Evolutionary conservation across 2,329 filamentous ascomycete species (phyloP).

Genomic region (Aspergillus aculeatinus): DNA sequence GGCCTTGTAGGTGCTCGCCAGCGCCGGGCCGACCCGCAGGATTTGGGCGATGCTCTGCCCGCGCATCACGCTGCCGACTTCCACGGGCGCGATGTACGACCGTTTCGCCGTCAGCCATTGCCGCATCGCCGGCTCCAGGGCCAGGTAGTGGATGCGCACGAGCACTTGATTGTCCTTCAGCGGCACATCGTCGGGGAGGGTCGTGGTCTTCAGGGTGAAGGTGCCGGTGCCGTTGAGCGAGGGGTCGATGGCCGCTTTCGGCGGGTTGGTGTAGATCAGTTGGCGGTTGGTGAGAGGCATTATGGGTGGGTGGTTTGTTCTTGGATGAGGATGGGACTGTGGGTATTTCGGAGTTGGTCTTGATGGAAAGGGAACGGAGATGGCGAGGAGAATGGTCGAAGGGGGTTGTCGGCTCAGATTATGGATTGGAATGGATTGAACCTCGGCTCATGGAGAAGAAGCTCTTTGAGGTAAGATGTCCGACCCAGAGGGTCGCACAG

Average conservation of each 20-base stretch:
- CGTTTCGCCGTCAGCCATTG: constrained; percentile 63
- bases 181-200: constrained; percentile 30
- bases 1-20: constrained; percentile 27
- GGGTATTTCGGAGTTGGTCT: background rate
- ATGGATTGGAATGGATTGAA: background rate
- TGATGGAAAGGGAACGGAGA: background rate
- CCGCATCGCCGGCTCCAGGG: constrained; percentile 74
- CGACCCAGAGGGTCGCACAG: background rate
- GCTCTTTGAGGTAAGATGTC: background rate
- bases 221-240: constrained; percentile 33
- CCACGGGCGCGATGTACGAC: constrained; percentile 68
- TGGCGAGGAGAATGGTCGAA: background rate
- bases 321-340: background rate
- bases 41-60: constrained; percentile 61
- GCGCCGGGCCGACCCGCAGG: constrained; percentile 52
- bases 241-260: constrained; percentile 37
- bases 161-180: constrained; percentile 58
- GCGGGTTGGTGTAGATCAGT: constrained; percentile 37
- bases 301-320: constrained; percentile 1
- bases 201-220: constrained; percentile 33
- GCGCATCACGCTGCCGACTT: constrained; percentile 68
- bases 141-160: constrained; percentile 61
- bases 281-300: constrained; percentile 35
- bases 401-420: background rate
- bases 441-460: background rate